Evolutionary conservation across 805 yeast species (phyloP), one percentile per base, ranked within the genome.

Genomic region (Tetrapisispora nanseiensis): DNA sequence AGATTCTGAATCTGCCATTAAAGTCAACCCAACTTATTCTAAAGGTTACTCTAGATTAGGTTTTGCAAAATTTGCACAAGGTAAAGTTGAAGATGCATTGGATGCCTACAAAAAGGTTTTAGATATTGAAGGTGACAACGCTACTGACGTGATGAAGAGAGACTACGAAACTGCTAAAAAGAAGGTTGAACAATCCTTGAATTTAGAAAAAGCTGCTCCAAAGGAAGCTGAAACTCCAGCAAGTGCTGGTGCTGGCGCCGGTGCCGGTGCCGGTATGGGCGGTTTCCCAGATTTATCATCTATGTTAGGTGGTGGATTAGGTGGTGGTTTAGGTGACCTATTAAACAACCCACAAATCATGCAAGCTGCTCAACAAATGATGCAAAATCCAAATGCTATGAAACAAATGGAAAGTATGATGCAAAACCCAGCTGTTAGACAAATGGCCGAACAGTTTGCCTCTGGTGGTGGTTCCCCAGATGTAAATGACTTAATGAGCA

Each of bases 31-130:
- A 41, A 55, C 68, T 6, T 92, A 86, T 55, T 79, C 95, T 26
- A 89, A 90, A 69, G 96, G 95, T 10, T 92, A 87, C 72, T 85
- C 96, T 6, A 81, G 98, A 64, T 71, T 92, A 51, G 98, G 97
- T 3, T 77, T 89, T 53, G 97, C 98, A 4, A 78, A 82, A 59
- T 90, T 82, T 63, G 95, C 96, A n/a, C 70, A 83, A 46, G 95
- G 95, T n/a, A 90, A 89, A 59, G 80, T 90, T 45, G 79, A 83
- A 64, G 95, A 82, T 40, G 76, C 98, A 11, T 70, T 87, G 70
- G 82, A 86, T 37, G 97, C 97, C 23, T 92, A 92, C 67, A 80
- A 84, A 65, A 73, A 72, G 50, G 98, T 96, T 31, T 65, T 92
- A 51, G 87, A 84, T 44, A 76, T 78, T 44, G 97, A 92, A 67